A percentile compares a stretch with the other conserved stretches of the same genome.
Conservation (phyloP, 2,329 filamentous ascomycete species). For the Cladophialophora exuberans region DNA sequence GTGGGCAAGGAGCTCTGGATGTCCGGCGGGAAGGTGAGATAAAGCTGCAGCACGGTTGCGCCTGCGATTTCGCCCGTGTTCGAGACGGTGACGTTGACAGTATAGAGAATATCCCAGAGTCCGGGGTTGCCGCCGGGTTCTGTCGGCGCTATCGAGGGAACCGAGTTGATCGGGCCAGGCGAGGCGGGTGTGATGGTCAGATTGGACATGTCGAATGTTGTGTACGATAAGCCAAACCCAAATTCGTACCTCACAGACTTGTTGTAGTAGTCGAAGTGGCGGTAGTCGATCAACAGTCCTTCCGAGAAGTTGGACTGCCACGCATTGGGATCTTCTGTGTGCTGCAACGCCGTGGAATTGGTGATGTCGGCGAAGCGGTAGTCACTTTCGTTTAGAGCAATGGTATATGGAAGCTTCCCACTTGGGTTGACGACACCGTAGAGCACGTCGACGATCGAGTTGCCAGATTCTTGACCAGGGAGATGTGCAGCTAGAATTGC, state of each 20-base stretch:
- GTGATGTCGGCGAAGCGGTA: conserved; percentile 69
- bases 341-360: conserved; percentile 22
- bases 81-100: conserved; percentile 67
- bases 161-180: conserved; percentile 56
- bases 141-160: conserved; percentile 55
- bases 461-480: conserved; percentile 82
- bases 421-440: conserved; percentile 79
- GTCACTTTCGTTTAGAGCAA: conserved; percentile 67
- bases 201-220: conserved; percentile 75
- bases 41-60: conserved; percentile 74
- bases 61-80: conserved; percentile 70
- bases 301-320: conserved; percentile 77
- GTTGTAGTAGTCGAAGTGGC: conserved; percentile 69
- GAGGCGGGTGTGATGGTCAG: conserved; percentile 61
- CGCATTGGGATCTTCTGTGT: conserved; percentile 44
- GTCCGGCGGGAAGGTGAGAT: conserved; percentile 45
- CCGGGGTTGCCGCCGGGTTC: conserved; percentile 59
- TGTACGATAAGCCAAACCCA: conserved; percentile 79
- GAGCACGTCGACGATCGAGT: conserved; percentile 77
- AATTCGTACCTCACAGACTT: conserved; percentile 59
- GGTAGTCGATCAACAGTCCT: conserved; percentile 81
- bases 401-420: conserved; percentile 78
- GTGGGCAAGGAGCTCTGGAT: conserved; percentile 49
- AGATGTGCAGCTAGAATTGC: conserved; percentile 82
- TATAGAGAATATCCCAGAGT: conserved; percentile 59